phyloP scores from a whole-genome alignment of 306 rosid species.

The Prunus mongolica region DNA sequence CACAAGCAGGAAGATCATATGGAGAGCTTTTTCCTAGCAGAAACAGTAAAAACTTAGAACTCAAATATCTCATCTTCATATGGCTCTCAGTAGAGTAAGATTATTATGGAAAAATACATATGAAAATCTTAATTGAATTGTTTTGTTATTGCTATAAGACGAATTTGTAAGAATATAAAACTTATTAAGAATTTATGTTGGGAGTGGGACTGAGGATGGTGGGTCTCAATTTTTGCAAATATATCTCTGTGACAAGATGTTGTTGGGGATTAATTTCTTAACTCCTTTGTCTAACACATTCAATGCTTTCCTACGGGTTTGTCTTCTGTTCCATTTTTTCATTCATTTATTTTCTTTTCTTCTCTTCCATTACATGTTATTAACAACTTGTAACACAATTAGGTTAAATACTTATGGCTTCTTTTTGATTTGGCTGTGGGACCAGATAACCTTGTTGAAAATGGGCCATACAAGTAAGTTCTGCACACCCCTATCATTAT shows the following conservation, averaged over 20 bases:
- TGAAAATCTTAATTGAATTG: too few species aligned
- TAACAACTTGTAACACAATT: conserved; percentile 26
- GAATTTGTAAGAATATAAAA: too few species aligned
- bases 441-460: conserved; percentile 93
- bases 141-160: too few species aligned
- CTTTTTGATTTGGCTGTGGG: conserved; percentile 95
- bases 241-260: not conserved
- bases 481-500: conserved; percentile 13
- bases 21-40: conserved; percentile 98
- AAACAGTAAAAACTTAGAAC: conserved; percentile 57
- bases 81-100: not conserved
- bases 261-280: not conserved
- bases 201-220: too few species aligned
- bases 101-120: not conserved
- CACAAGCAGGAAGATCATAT: conserved; percentile 94
- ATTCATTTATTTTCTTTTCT: not conserved
- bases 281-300: not conserved
- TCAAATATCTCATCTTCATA: not conserved
- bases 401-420: conserved; percentile 98
- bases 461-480: conserved; percentile 93
- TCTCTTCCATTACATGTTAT: conserved; percentile 8
- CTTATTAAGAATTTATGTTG: too few species aligned
- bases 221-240: too few species aligned
- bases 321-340: conserved; percentile 5
- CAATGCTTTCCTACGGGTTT: not conserved